phyloP scores from a whole-genome alignment of 2,329 filamentous ascomycete species.

The Pseudocercospora vitis region DNA sequence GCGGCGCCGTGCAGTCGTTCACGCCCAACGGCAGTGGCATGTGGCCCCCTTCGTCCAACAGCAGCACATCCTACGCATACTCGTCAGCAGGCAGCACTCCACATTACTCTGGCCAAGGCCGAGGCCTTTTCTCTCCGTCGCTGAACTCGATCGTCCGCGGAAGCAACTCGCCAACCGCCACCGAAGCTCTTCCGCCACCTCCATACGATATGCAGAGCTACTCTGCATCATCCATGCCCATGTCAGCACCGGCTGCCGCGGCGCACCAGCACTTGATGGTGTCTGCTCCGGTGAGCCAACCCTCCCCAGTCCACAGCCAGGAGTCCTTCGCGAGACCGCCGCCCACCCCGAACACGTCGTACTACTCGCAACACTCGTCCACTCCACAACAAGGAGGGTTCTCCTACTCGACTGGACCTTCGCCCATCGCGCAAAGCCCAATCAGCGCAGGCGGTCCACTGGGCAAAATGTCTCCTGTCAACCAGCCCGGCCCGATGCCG shows the following conservation, averaged over 20 bases:
- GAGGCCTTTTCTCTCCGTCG: slow-evolving; percentile 59
- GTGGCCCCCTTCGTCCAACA: slow-evolving; percentile 55
- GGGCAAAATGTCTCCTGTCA: slow-evolving; percentile 55
- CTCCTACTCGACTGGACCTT: slow-evolving; percentile 51
- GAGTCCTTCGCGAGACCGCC: slow-evolving; percentile 60
- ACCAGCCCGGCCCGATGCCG: slow-evolving; percentile 45
- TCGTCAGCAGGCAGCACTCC: slow-evolving; percentile 46
- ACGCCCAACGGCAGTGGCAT: slow-evolving; percentile 62
- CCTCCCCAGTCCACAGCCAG: slow-evolving; percentile 59
- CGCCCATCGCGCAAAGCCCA: slow-evolving; percentile 52
- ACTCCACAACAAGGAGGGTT: slow-evolving; percentile 52
- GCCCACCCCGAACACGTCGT: slow-evolving; percentile 64
- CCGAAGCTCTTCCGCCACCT: slow-evolving; percentile 64
- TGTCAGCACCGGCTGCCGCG: slow-evolving; percentile 54
- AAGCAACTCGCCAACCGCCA: slow-evolving; percentile 60
- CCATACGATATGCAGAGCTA: slow-evolving; percentile 67
- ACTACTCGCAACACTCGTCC: slow-evolving; percentile 56
- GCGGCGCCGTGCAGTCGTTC: slow-evolving; percentile 56
- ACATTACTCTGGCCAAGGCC: slow-evolving; percentile 49
- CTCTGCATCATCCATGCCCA: slow-evolving; percentile 55
- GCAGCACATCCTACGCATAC: slow-evolving; percentile 58
- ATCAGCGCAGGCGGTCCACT: slow-evolving; percentile 48
- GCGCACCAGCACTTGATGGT: slow-evolving; percentile 45
- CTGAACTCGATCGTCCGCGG: slow-evolving; percentile 55
- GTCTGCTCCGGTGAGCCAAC: slow-evolving; percentile 33